Conservation (phyloP, 305 asterid genomes). For the Striga hermonthica region DNA sequence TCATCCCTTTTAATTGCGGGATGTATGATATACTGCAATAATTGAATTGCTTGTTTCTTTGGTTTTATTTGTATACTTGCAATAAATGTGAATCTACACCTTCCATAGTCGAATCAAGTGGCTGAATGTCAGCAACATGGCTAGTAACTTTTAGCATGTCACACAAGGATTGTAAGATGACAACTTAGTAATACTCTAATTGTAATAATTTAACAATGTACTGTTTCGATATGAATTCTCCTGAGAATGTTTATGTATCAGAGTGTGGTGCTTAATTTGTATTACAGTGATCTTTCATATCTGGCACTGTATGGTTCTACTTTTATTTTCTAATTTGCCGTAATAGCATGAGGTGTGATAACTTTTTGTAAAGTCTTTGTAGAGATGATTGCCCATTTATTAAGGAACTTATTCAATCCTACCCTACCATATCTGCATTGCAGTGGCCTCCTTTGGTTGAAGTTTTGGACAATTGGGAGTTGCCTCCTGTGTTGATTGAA, state of each 20-base stretch:
- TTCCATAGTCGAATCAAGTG: background rate
- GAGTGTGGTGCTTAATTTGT: background rate
- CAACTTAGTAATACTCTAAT: slow-evolving; percentile 1
- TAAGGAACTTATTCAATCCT: slow-evolving; percentile 17
- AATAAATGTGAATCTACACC: background rate
- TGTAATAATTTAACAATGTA: background rate
- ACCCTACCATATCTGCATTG: slow-evolving; percentile 33
- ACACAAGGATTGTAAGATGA: slow-evolving; percentile 4
- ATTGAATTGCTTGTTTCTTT: background rate
- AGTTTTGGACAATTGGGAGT: slow-evolving; percentile 91
- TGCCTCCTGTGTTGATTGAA: slow-evolving; percentile 86
- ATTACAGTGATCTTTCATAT: slow-evolving; percentile 1
- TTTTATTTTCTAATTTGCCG: background rate
- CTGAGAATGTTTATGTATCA: slow-evolving; percentile 1
- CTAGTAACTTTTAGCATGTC: background rate
- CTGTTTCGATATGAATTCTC: background rate
- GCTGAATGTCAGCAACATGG: background rate
- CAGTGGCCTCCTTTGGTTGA: slow-evolving; percentile 99
- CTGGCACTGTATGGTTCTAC: slow-evolving; percentile 14
- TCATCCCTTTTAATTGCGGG: background rate
- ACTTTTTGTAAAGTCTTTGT: slow-evolving; percentile 9
- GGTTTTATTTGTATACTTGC: background rate
- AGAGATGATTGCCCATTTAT: slow-evolving; percentile 20
- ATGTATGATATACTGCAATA: background rate
- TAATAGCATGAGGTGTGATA: slow-evolving; percentile 11